phyloP scores from a whole-genome alignment of 768 basidiomycete genomes.

The Suillus bovinus region DNA sequence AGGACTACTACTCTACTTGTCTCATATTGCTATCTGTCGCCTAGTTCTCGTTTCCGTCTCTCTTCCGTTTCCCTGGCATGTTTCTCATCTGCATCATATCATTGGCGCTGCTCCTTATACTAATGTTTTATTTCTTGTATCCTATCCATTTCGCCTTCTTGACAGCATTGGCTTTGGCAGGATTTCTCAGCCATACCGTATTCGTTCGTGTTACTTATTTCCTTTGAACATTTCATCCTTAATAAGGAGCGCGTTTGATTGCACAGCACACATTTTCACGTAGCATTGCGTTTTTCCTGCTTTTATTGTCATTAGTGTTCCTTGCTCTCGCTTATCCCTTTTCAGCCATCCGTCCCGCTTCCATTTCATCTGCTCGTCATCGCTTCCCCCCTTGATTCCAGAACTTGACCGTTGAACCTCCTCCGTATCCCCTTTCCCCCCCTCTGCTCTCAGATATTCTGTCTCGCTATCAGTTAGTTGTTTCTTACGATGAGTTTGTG shows the following conservation, averaged over 20 bases:
- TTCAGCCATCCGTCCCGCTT: constrained; percentile 10
- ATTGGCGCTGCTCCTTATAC: constrained; percentile 30
- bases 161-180: constrained; percentile 29
- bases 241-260: constrained; percentile 35
- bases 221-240: constrained; percentile 37
- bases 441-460: background rate
- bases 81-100: constrained; percentile 12
- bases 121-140: constrained; percentile 32
- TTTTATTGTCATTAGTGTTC: constrained; percentile 20
- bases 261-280: constrained; percentile 30
- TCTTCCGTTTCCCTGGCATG: constrained; percentile 12
- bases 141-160: constrained; percentile 30
- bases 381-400: background rate
- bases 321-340: constrained; percentile 14
- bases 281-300: constrained; percentile 37
- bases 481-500: constrained; percentile 12
- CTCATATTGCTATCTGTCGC: constrained; percentile 36
- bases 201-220: constrained; percentile 32
- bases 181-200: constrained; percentile 31
- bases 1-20: constrained; percentile 34
- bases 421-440: background rate
- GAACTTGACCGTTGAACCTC: background rate
- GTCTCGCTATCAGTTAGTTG: background rate
- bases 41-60: constrained; percentile 19
- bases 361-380: background rate